These are phyloP conservation scores for Pythium brachiatum DNA, from an alignment of 352 stramenopile species.

Conservation along the genomic window DNA sequence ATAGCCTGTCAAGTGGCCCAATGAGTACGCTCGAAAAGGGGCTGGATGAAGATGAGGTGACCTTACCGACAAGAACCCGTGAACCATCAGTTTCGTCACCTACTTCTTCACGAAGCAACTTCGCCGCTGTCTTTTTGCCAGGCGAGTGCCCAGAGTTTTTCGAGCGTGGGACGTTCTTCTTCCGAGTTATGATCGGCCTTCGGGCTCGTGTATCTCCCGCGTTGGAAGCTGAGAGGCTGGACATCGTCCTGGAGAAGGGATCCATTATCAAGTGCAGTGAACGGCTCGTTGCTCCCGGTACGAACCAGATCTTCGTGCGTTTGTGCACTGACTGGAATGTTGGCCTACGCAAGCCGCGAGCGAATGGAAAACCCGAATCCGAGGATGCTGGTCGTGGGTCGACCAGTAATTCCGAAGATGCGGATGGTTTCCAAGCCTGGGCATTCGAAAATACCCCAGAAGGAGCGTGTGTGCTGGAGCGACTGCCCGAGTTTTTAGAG, in stretches of 20 bases:
- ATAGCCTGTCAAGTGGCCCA: constrained; percentile 33
- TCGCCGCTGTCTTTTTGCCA: constrained; percentile 29
- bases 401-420: background rate
- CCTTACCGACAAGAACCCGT: background rate
- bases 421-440: constrained; percentile 24
- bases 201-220: constrained; percentile 28
- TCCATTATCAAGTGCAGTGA: constrained; percentile 39
- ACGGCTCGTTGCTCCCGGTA: constrained; percentile 30
- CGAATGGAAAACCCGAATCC: background rate
- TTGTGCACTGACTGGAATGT: constrained; percentile 28
- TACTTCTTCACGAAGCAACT: constrained; percentile 10
- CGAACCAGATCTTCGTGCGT: constrained; percentile 41
- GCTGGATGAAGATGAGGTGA: constrained; percentile 4
- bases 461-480: constrained; percentile 38
- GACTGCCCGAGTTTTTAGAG: constrained; percentile 47
- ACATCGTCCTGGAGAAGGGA: constrained; percentile 36
- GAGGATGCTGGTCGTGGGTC: background rate
- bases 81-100: constrained; percentile 2
- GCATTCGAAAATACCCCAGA: constrained; percentile 34
- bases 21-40: constrained; percentile 36
- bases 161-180: constrained; percentile 39
- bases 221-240: constrained; percentile 32
- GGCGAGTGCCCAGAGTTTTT: constrained; percentile 42
- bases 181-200: constrained; percentile 31
- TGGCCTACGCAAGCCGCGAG: constrained; percentile 10